Evolutionary conservation across 1,139 yeast genomes (phyloP).

Genomic region (Geotrichum klebahnii): DNA sequence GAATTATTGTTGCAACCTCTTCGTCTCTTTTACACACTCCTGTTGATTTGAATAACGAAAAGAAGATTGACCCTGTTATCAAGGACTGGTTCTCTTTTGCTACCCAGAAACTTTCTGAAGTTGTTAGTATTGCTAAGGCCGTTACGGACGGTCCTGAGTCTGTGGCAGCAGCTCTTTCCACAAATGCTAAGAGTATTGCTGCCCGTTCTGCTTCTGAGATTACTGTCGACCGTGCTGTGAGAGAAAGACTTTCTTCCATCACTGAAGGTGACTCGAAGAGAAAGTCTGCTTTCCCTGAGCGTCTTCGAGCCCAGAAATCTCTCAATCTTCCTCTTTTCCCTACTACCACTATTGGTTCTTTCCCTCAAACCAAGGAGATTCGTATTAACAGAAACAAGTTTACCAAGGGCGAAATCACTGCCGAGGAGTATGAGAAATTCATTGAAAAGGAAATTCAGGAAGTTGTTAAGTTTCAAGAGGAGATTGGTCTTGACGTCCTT

Average conservation of each 20-base stretch:
- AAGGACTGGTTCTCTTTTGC: conserved; percentile 99
- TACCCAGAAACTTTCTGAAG: conserved; percentile 89
- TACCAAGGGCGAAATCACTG: conserved; percentile 90
- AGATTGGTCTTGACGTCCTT: conserved; percentile 92
- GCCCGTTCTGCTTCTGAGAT: conserved; percentile 82
- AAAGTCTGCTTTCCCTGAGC: conserved; percentile 75
- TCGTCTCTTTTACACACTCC: conserved; percentile 98
- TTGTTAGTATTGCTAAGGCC: conserved; percentile 84
- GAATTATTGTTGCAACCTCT: conserved; percentile 88
- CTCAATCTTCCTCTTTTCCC: conserved; percentile 99
- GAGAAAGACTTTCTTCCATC: conserved; percentile 77
- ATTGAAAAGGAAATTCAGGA: conserved; percentile 93
- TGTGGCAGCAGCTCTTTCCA: conserved; percentile 58
- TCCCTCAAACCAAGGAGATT: conserved; percentile 99
- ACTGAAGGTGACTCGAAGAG: conserved; percentile 67
- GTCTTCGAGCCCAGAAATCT: conserved; percentile 84
- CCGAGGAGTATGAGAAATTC: conserved; percentile 92
- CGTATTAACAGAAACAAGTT: conserved; percentile 98
- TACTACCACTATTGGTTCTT: conserved; percentile 98
- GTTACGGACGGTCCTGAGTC: conserved; percentile 65
- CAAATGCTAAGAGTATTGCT: conserved; percentile 80
- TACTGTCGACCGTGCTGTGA: conserved; percentile 89
- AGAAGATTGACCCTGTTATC: conserved; percentile 81
- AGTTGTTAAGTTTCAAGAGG: conserved; percentile 98
- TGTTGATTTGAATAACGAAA: conserved; percentile 87